phyloP scores from a whole-genome alignment of 768 basidiomycete species.

The Suillus luteus region DNA sequence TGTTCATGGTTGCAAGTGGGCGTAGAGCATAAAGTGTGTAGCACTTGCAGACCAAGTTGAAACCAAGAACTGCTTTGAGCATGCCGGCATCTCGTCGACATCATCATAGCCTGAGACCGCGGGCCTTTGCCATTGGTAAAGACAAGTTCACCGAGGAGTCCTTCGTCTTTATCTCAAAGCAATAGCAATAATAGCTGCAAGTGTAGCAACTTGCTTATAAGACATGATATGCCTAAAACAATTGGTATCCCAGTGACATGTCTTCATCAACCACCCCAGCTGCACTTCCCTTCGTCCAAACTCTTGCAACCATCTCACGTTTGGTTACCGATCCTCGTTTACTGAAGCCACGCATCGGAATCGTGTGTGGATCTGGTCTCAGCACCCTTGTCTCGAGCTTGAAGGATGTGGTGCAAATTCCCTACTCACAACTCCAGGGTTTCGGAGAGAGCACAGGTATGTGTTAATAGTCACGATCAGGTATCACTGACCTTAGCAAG shows the following conservation, averaged over 20 bases:
- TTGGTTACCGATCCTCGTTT: conserved; percentile 36
- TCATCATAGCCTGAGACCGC: background rate
- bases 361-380: conserved; percentile 87
- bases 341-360: conserved; percentile 66
- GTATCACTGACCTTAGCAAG: background rate
- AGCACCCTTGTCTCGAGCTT: conserved; percentile 69
- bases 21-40: background rate
- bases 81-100: background rate
- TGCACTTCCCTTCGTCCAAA: conserved; percentile 8
- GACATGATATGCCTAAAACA: background rate
- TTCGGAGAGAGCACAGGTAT: conserved; percentile 79
- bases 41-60: background rate
- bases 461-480: conserved; percentile 12
- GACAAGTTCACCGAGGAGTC: background rate
- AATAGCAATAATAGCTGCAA: conserved; percentile 2
- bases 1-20: conserved; percentile 29
- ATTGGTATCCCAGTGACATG: background rate
- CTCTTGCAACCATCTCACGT: conserved; percentile 7
- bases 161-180: background rate
- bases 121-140: background rate
- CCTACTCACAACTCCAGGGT: conserved; percentile 69
- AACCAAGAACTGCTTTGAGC: background rate
- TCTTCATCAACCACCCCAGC: background rate
- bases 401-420: conserved; percentile 56
- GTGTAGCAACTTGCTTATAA: background rate